Evolutionary conservation across 768 basidiomycete genomes (phyloP).

Genomic region (Phanerodontia chrysosporium): DNA sequence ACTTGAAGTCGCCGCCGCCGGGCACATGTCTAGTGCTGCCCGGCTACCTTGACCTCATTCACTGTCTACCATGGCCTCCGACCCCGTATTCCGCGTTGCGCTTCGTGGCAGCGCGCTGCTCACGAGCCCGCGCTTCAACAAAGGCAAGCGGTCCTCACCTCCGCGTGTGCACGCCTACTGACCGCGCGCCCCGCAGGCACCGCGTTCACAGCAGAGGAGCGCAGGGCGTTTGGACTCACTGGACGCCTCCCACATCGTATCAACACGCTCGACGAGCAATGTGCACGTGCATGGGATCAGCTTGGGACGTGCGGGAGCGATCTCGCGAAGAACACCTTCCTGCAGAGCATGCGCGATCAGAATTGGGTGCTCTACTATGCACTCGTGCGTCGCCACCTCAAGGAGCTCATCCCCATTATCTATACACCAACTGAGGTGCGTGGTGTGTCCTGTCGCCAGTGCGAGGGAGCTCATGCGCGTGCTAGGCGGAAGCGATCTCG

Average conservation of each 20-base stretch:
- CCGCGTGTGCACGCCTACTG: not conserved
- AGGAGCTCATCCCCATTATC: conserved; percentile 58
- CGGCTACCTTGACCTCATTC: no score
- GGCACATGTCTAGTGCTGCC: no score
- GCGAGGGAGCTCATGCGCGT: not conserved
- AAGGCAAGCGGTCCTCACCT: conserved; percentile 33
- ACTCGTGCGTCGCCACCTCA: conserved; percentile 41
- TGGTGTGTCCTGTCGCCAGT: not conserved
- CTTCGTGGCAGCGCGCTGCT: conserved; percentile 62
- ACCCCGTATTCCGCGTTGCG: conserved; percentile 37
- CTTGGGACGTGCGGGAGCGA: conserved; percentile 34
- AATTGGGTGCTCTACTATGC: conserved; percentile 81
- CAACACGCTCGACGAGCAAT: conserved; percentile 68
- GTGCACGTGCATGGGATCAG: conserved; percentile 69
- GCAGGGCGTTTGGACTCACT: conserved; percentile 61
- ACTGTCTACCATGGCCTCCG: not conserved
- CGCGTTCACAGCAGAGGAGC: conserved; percentile 65
- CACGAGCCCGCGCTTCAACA: conserved; percentile 65
- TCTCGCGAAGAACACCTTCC: conserved; percentile 67
- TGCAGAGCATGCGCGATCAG: conserved; percentile 74
- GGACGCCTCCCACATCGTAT: conserved; percentile 33
- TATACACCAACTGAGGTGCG: conserved; percentile 79
- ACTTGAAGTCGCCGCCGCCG: no score
- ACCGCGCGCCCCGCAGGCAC: conserved; percentile 36
- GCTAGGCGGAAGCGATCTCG: conserved; percentile 72